These are phyloP conservation scores for Syzygium malaccense DNA, from an alignment of 441 rosid genomes.

Conservation along the genomic window DNA sequence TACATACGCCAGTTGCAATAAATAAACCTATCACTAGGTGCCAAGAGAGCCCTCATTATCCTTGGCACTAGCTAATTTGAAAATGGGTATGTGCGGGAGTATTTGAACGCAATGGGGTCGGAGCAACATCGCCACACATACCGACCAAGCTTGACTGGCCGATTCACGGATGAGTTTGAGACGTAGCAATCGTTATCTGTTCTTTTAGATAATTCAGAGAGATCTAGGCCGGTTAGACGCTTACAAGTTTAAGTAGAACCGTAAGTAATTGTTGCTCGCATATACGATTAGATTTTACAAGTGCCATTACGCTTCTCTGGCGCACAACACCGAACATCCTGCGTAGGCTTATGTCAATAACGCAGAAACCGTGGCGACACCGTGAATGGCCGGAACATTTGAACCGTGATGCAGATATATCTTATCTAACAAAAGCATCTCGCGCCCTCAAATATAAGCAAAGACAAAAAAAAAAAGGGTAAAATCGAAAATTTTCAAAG, in stretches of 20 bases:
- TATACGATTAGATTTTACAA: neutral
- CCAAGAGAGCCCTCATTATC: neutral
- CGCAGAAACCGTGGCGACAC: too few species aligned
- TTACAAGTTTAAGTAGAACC: neutral
- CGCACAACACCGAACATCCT: neutral
- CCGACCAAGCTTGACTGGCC: neutral
- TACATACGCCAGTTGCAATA: accelerated
- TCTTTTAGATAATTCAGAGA: too few species aligned
- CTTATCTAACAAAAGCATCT: neutral
- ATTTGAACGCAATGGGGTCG: neutral
- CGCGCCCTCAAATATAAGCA: neutral
- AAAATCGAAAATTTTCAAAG: neutral
- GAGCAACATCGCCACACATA: neutral
- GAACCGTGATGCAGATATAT: neutral
- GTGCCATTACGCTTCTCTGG: neutral
- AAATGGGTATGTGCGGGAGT: neutral
- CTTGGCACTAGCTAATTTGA: neutral
- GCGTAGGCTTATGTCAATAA: too few species aligned
- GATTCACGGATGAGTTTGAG: neutral
- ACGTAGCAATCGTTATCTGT: accelerated
- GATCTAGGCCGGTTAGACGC: neutral
- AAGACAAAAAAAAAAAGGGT: accelerated
- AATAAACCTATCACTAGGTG: neutral
- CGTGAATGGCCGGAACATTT: neutral
- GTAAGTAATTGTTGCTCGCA: neutral